Percentiles rank a stretch among this genome's conserved stretches.
phyloP scores from a whole-genome alignment of 1,284 basidiomycete genomes.

The Pholiota adiposa region DNA sequence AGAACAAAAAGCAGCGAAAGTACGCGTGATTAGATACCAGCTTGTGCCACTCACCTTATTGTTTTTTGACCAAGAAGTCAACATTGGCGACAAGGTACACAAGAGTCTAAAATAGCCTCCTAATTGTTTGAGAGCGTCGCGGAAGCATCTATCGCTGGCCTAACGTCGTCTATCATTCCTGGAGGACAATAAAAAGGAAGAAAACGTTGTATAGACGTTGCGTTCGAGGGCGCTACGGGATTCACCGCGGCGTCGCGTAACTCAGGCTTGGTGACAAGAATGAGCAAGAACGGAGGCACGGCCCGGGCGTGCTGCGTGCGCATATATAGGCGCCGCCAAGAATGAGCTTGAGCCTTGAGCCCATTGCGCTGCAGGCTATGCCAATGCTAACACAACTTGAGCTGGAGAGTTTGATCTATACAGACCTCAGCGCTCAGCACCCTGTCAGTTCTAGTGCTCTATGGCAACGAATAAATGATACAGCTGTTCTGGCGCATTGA shows the following conservation, averaged over 20 bases:
- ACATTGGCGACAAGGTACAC: constrained; percentile 2
- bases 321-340: no score
- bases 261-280: no score
- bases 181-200: constrained; percentile 6
- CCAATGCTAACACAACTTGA: no score
- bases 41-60: not conserved
- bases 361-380: no score
- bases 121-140: not conserved
- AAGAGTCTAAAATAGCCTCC: constrained; percentile 3
- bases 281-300: no score
- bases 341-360: no score
- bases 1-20: constrained; percentile 3
- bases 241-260: no score
- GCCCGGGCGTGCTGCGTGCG: no score
- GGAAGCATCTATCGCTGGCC: constrained; percentile 1
- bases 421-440: not conserved
- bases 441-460: not conserved
- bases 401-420: no score
- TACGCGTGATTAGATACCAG: not conserved
- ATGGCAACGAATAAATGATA: not conserved
- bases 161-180: constrained; percentile 3
- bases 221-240: not conserved
- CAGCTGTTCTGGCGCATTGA: not conserved
- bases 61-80: not conserved
- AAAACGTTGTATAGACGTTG: not conserved